phyloP scores from a whole-genome alignment of 495 filamentous ascomycete species.

The Podospora comata region DNA sequence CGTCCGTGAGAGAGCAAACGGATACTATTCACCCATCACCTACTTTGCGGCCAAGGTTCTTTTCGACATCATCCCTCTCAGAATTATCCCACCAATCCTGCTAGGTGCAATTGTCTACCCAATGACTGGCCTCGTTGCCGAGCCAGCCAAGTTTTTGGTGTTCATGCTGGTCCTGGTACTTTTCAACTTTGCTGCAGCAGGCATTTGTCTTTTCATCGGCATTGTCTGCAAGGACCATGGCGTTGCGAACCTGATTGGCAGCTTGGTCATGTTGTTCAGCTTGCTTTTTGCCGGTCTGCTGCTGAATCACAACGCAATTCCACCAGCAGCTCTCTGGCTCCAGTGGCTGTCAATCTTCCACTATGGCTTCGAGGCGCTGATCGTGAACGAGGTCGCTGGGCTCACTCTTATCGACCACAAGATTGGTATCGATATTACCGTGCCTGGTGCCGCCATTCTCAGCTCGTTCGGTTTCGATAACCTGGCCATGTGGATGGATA shows the following conservation, averaged over 20 bases:
- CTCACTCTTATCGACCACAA: slow-evolving; percentile 88
- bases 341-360: slow-evolving; percentile 99
- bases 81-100: slow-evolving; percentile 91
- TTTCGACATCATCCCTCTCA: slow-evolving; percentile 91
- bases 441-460: slow-evolving; percentile 90
- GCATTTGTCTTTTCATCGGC: slow-evolving; percentile 93
- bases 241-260: slow-evolving; percentile 94
- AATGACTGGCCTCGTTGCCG: slow-evolving; percentile 88
- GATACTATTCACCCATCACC: slow-evolving; percentile 95
- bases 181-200: slow-evolving; percentile 92
- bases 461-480: slow-evolving; percentile 90
- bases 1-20: slow-evolving; percentile 91
- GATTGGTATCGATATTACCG: slow-evolving; percentile 91
- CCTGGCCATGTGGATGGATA: slow-evolving; percentile 78
- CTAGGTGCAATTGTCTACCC: slow-evolving; percentile 97
- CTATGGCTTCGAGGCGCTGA: slow-evolving; percentile 92
- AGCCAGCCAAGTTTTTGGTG: slow-evolving; percentile 79
- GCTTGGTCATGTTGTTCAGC: slow-evolving; percentile 96
- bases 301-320: slow-evolving; percentile 92
- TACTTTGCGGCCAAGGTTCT: slow-evolving; percentile 93
- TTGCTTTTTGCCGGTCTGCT: slow-evolving; percentile 89
- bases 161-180: slow-evolving; percentile 90
- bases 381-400: slow-evolving; percentile 96
- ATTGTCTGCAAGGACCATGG: slow-evolving; percentile 87
- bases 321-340: slow-evolving; percentile 76